Evolutionary conservation across 2,329 filamentous ascomycete species (phyloP).

Genomic region (Seiridium cupressi): DNA sequence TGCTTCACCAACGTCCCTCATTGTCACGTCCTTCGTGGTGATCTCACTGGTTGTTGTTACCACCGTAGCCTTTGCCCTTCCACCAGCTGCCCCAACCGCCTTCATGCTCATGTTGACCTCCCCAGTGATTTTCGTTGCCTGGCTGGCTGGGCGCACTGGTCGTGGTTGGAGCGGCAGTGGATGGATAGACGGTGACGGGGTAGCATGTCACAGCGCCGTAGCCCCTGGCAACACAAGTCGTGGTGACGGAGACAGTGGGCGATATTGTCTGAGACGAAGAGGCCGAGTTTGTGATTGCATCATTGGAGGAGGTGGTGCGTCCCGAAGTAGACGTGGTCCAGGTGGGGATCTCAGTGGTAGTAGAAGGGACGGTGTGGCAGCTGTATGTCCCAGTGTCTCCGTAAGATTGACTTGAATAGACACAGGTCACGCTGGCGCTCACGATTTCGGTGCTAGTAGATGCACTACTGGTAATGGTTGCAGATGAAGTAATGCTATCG

Average conservation of each 20-base stretch:
- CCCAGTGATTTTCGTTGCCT: too few species aligned
- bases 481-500: background rate
- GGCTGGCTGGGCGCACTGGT: background rate
- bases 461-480: background rate
- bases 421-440: background rate
- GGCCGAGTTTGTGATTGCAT: background rate
- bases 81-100: background rate
- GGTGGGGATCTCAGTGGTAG: background rate
- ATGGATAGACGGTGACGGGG: background rate
- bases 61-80: background rate
- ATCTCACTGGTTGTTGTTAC: too few species aligned
- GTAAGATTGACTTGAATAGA: background rate
- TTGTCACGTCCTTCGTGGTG: too few species aligned
- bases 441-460: background rate
- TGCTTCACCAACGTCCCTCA: too few species aligned
- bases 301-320: background rate
- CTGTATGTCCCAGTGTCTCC: background rate
- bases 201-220: constrained; percentile 6
- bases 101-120: too few species aligned
- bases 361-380: background rate
- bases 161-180: background rate
- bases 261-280: background rate
- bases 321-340: background rate
- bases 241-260: background rate
- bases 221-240: constrained; percentile 4